Evolutionary conservation across 164 flowering plant species (phyloP).

Genomic region (Annona cherimola): DNA sequence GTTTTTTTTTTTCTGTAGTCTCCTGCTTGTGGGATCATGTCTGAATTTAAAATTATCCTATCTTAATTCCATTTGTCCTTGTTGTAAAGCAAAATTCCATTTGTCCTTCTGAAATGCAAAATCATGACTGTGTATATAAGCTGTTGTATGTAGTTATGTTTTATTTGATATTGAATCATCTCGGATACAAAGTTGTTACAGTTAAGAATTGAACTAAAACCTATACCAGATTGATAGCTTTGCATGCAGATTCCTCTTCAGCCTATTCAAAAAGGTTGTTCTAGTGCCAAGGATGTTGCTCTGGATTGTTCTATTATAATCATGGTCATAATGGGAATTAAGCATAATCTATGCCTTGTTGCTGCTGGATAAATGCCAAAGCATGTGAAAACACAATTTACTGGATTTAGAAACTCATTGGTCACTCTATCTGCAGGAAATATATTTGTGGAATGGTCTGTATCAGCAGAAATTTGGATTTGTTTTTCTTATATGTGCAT

Average conservation of each 20-base stretch:
- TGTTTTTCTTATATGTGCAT: conserved; percentile 85
- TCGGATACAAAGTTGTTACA: too few relatives aligned
- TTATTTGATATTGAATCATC: too few relatives aligned
- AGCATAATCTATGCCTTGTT: background rate
- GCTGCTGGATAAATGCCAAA: background rate
- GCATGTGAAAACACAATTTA: background rate
- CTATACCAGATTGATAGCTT: too few relatives aligned
- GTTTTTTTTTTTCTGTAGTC: background rate
- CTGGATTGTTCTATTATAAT: too few relatives aligned
- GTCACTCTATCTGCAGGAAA: conserved; percentile 46
- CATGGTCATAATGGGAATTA: background rate
- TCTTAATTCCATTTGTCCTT: background rate
- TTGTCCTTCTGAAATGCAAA: too few relatives aligned
- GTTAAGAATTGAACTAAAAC: too few relatives aligned
- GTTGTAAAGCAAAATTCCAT: too few relatives aligned
- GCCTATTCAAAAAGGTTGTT: too few relatives aligned
- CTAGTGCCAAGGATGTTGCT: too few relatives aligned
- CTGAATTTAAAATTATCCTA: background rate
- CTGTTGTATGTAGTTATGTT: too few relatives aligned
- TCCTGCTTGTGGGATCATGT: background rate
- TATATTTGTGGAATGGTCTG: conserved; percentile 67
- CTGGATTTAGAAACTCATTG: background rate
- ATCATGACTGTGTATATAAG: too few relatives aligned
- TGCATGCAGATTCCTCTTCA: too few relatives aligned
- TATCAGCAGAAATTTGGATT: conserved; percentile 82